A percentile compares a stretch with the other conserved stretches of the same genome.
Evolutionary conservation across 352 stramenopile species (phyloP).

Genomic region (Phytophthora brassicae): DNA sequence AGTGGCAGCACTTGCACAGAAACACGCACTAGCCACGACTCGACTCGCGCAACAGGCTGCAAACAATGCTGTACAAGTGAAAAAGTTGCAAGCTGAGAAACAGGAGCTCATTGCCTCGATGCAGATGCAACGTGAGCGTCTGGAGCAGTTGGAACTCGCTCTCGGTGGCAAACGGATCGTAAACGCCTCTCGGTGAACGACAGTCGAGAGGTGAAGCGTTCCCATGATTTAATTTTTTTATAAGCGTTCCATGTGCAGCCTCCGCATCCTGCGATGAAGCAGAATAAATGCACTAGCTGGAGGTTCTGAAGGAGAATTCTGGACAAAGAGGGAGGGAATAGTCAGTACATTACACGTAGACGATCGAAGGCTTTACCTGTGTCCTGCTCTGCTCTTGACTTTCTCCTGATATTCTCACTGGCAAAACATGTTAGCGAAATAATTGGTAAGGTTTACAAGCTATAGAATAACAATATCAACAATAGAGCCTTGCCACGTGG

Average conservation of each 20-base stretch:
- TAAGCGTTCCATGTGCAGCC: slow-evolving; percentile 23
- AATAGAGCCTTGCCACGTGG: slow-evolving; percentile 22
- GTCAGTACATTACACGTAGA: slow-evolving; percentile 29
- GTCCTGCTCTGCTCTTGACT: slow-evolving; percentile 25
- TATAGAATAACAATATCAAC: slow-evolving; percentile 33
- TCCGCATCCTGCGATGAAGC: slow-evolving; percentile 31
- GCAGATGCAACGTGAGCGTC: slow-evolving; percentile 42
- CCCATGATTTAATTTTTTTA: slow-evolving; percentile 20
- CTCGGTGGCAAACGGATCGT: slow-evolving; percentile 45
- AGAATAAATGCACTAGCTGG: slow-evolving; percentile 23
- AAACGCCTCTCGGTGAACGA: slow-evolving; percentile 35
- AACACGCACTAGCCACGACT: slow-evolving; percentile 44
- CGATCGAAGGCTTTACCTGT: slow-evolving; percentile 33
- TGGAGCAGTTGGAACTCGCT: slow-evolving; percentile 57
- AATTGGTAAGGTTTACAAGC: slow-evolving; percentile 13
- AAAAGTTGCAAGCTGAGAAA: slow-evolving; percentile 53
- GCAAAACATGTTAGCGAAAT: slow-evolving; percentile 28
- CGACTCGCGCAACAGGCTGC: slow-evolving; percentile 39
- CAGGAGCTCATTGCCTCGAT: slow-evolving; percentile 41
- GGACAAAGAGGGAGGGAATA: slow-evolving; percentile 29
- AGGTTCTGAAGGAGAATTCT: slow-evolving; percentile 23
- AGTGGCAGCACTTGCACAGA: slow-evolving; percentile 50
- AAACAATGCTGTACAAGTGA: slow-evolving; percentile 35
- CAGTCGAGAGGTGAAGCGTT: slow-evolving; percentile 23
- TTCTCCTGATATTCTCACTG: slow-evolving; percentile 22